These are phyloP conservation scores for Rhizoclosmatium globosum DNA, from an alignment of 192 early-diverging fungal genomes.

Conservation along the genomic window DNA sequence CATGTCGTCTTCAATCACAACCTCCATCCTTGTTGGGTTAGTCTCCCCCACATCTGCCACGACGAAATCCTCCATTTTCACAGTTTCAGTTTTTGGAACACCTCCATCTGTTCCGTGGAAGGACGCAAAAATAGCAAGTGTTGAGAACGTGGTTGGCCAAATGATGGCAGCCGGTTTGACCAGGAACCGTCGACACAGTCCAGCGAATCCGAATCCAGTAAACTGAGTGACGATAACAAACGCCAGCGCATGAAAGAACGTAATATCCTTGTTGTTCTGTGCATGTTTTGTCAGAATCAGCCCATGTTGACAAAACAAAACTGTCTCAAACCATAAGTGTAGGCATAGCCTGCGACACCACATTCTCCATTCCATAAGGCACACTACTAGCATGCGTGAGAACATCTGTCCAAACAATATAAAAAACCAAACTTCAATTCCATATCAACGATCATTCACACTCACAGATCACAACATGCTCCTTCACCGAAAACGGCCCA, in stretches of 20 bases:
- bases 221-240: constrained; percentile 73
- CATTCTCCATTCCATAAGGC: neutral
- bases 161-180: constrained; percentile 88
- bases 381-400: neutral
- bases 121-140: constrained; percentile 21
- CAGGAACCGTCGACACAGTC: constrained; percentile 78
- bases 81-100: neutral
- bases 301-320: too few relatives aligned
- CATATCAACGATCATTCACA: neutral
- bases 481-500: constrained; percentile 87
- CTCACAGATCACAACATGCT: constrained; percentile 79
- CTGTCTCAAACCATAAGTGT: neutral
- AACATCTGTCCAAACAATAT: neutral
- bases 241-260: constrained; percentile 35
- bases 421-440: neutral
- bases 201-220: constrained; percentile 76
- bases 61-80: constrained; percentile 15
- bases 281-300: too few relatives aligned
- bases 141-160: constrained; percentile 79
- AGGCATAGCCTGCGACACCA: constrained; percentile 8
- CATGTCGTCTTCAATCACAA: constrained; percentile 39
- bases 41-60: constrained; percentile 29
- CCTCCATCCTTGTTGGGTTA: constrained; percentile 4
- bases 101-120: constrained; percentile 19
- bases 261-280: neutral